Evolutionary conservation across 148 eudicot species (phyloP).

Genomic region (Vaccinium darrowii): DNA sequence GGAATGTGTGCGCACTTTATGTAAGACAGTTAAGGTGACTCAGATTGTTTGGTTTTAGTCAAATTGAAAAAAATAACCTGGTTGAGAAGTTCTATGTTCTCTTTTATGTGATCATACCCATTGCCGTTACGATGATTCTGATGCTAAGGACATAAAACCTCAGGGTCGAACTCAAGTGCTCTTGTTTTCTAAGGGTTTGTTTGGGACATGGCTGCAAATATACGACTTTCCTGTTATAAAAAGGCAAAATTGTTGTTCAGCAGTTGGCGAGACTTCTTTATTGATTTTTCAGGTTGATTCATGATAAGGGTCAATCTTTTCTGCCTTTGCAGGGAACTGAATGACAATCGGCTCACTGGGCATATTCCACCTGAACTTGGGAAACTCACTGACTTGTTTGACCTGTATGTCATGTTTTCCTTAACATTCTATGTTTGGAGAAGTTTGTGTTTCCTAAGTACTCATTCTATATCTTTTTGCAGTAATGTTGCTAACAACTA

Average conservation of each 20-base stretch:
- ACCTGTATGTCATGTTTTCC: slow-evolving; percentile 53
- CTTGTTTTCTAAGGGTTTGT: background rate
- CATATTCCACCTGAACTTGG: slow-evolving; percentile 88
- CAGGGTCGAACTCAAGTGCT: background rate
- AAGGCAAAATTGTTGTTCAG: background rate
- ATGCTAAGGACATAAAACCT: slow-evolving; percentile 3
- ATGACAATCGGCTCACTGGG: slow-evolving; percentile 79
- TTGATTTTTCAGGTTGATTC: background rate
- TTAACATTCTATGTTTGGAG: background rate
- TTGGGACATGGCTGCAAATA: background rate
- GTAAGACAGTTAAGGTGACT: background rate
- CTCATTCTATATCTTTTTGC: slow-evolving; percentile 13
- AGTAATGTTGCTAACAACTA: slow-evolving; percentile 90
- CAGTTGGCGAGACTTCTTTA: background rate
- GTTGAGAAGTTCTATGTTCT: background rate
- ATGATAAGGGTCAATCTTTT: background rate
- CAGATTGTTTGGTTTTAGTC: background rate
- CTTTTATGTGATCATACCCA: background rate
- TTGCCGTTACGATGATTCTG: background rate
- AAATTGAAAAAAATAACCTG: background rate
- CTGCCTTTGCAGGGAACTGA: slow-evolving; percentile 62
- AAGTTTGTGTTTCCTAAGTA: background rate
- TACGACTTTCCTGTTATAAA: background rate
- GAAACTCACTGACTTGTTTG: slow-evolving; percentile 87
- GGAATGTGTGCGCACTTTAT: background rate